Evolutionary conservation across 208 protist genomes (phyloP).

Genomic region (Acanthamoeba culbertsoni): DNA sequence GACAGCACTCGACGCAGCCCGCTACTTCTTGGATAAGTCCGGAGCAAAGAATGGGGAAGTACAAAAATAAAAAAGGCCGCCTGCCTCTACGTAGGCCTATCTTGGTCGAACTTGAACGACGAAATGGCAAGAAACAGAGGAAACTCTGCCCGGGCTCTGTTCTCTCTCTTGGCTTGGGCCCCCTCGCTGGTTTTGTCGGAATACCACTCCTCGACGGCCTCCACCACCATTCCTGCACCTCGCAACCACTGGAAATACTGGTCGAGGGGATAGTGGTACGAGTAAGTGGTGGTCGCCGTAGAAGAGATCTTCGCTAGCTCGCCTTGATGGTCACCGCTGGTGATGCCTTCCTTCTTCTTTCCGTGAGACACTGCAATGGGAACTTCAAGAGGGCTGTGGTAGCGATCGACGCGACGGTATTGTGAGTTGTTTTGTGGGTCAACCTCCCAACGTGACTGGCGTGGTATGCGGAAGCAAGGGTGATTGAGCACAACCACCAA

Average conservation of each 20-base stretch:
- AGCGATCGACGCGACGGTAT: conserved; percentile 2
- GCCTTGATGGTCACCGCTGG: neutral
- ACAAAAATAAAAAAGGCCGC: neutral
- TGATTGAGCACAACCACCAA: neutral
- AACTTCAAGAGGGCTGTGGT: neutral
- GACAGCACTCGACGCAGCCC: neutral
- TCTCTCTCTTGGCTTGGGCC: neutral
- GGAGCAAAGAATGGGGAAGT: no score
- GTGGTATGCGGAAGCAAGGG: neutral
- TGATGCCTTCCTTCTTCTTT: neutral
- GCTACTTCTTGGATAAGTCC: neutral
- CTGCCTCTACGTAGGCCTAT: neutral
- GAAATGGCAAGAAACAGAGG: neutral
- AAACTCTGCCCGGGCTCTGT: neutral
- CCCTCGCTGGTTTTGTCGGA: neutral
- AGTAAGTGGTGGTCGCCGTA: neutral
- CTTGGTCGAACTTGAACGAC: neutral
- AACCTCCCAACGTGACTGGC: neutral
- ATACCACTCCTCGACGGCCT: neutral
- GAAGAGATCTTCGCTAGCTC: neutral
- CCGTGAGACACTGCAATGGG: neutral
- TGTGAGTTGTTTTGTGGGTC: neutral
- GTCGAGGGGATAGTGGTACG: neutral
- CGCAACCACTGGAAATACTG: neutral
- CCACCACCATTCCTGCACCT: neutral